These are phyloP conservation scores for Botrytis elliptica DNA, from an alignment of 2,329 filamentous ascomycete species.

Conservation along the genomic window DNA sequence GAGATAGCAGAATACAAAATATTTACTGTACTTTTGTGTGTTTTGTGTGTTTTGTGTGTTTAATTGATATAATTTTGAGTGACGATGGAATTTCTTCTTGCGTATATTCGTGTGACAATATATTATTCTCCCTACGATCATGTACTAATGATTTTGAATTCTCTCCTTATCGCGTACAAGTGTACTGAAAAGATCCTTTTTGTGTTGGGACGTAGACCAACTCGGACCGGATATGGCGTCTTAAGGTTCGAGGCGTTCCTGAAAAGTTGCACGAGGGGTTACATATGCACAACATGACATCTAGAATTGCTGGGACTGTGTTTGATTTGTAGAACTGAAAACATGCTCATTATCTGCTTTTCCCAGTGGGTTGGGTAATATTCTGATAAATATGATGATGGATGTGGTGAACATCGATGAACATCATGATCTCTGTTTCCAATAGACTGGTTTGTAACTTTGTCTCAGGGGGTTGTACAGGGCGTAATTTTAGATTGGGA, in stretches of 20 bases:
- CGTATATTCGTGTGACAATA: too few species aligned
- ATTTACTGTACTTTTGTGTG: slow-evolving; percentile 6
- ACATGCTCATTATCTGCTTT: neutral
- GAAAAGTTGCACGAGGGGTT: neutral
- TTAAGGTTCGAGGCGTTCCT: slow-evolving; percentile 12
- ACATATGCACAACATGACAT: slow-evolving; percentile 15
- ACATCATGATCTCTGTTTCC: neutral
- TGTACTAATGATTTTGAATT: neutral
- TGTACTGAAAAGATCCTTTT: neutral
- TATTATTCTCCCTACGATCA: neutral
- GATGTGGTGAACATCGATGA: neutral
- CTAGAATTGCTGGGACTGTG: neutral
- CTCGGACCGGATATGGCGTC: neutral
- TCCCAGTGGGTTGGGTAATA: neutral
- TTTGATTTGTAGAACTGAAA: neutral
- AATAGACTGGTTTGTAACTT: neutral
- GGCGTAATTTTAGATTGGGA: neutral
- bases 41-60: neutral
- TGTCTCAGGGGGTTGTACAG: neutral
- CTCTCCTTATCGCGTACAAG: neutral
- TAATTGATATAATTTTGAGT: slow-evolving; percentile 2
- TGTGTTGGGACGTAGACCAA: neutral
- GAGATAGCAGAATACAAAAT: slow-evolving; percentile 19
- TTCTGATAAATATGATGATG: neutral
- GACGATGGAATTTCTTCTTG: neutral